Conservation (phyloP, 495 filamentous ascomycete species). For the Oidiodendron maius region DNA sequence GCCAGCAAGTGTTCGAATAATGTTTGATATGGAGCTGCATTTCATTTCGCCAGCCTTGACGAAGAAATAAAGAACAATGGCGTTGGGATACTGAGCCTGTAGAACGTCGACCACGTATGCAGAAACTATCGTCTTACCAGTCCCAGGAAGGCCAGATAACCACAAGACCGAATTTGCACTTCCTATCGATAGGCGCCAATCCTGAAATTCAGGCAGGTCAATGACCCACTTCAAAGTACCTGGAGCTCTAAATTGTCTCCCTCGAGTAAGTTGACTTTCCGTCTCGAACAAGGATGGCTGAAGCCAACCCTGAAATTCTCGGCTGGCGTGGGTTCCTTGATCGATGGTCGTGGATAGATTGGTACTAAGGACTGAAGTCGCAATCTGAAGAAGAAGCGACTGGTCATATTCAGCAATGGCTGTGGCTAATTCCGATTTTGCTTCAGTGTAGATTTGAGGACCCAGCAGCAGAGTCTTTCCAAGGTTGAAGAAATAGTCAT, state of each 20-base stretch:
- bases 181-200: not conserved
- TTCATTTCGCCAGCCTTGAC: not conserved
- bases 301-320: too few relatives aligned
- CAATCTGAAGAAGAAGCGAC: conserved; percentile 8
- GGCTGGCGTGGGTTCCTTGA: too few relatives aligned
- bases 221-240: conserved; percentile 9
- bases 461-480: conserved; percentile 7
- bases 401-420: conserved; percentile 11
- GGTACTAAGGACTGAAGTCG: not conserved
- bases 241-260: not conserved
- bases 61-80: conserved; percentile 8
- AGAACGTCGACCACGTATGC: conserved; percentile 5
- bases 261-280: conserved; percentile 3
- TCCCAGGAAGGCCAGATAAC: conserved; percentile 8
- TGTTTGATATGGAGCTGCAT: not conserved
- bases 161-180: not conserved
- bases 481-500: conserved; percentile 4
- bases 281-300: conserved; percentile 1
- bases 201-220: conserved; percentile 1
- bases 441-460: not conserved
- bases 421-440: not conserved
- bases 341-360: not conserved
- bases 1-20: conserved; percentile 3
- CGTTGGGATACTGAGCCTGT: conserved; percentile 1
- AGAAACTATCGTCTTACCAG: conserved; percentile 6